Base-by-base conservation (phyloP, 1,284 basidiomycete genomes). In the Porogramme epimiltina region DNA sequence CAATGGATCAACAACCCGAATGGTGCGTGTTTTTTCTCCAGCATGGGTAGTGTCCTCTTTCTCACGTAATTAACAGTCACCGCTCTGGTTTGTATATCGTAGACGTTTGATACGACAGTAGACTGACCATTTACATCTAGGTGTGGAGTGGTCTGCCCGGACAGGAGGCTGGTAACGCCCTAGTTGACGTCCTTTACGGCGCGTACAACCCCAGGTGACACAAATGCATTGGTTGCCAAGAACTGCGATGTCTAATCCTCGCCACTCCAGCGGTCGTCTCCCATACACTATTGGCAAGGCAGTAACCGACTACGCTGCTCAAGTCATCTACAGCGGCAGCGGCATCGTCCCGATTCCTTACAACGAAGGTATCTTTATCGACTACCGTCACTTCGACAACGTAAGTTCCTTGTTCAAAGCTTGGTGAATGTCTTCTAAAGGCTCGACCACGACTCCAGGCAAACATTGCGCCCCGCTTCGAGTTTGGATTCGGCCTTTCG, bases 301-400 rank as follows among this genome's bases (percentile, higher is more conserved):
- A 23, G 47, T 68, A 3, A 56, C 56, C 19, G 82, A 85, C 62
- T 85, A 81, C 63, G 65, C 69, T 20, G 75, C 75, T 10, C 59
- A 62, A 44, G 49, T 70, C 33, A 55, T 64, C 45, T 60, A 61
- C 44, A 58, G 54, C 25, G 62, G 63, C 25, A 59, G 50, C 15
- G 55, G 57, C 16, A 65, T 65, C 45, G 60, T 68, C 1, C 66
- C 55, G 16, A 65, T 70, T 19, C 59, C 63, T 2, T 70, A 70
- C 56, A 63, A 48, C 43, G 76, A 79, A 53, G 70, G 63, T 10
- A 66, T 91, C 42, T 71, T 83, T 60, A 85, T 92, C 62, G 89
- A 91, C 70, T 91, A 91, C 66, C 74, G 88, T 19, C 80, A 84
- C 66, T 93, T 93, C 64, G 87, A 91, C 58, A 73, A 79, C 46